Conservation (phyloP, 2,329 filamentous ascomycete species). For the Acephala macrosclerotiorum region DNA sequence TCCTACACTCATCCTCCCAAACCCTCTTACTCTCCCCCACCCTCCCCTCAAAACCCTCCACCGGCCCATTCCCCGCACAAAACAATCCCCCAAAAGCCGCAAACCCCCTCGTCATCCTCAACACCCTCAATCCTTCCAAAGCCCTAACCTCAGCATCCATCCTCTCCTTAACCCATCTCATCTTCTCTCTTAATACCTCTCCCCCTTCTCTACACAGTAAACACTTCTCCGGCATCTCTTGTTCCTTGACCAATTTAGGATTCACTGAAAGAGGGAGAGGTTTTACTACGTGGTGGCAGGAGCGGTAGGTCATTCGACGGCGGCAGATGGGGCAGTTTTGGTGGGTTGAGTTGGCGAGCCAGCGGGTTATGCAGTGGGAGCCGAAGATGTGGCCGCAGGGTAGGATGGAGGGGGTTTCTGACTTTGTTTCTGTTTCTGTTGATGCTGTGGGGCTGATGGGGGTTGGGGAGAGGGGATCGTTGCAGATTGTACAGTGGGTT, state of each 20-base stretch:
- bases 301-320: constrained; percentile 30
- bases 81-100: constrained; percentile 2
- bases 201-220: constrained; percentile 32
- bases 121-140: constrained; percentile 26
- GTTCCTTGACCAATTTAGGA: constrained; percentile 25
- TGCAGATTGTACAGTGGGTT: constrained; percentile 35
- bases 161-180: constrained; percentile 26
- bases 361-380: constrained; percentile 36
- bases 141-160: constrained; percentile 28
- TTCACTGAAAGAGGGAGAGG: neutral
- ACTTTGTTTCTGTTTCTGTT: constrained; percentile 31
- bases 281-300: neutral
- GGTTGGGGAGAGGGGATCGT: constrained; percentile 17
- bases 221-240: constrained; percentile 37
- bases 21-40: constrained; percentile 31
- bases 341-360: constrained; percentile 36
- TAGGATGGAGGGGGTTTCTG: constrained; percentile 32
- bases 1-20: constrained; percentile 30
- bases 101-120: constrained; percentile 7
- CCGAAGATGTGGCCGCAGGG: constrained; percentile 41
- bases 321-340: constrained; percentile 40
- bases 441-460: no score
- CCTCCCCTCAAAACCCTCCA: constrained; percentile 14
- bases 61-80: neutral
- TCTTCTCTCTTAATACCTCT: constrained; percentile 18